A percentile compares a stretch with the other conserved stretches of the same genome.
Conservation (phyloP, 2,329 filamentous ascomycete genomes). For the Colletotrichum sp. region DNA sequence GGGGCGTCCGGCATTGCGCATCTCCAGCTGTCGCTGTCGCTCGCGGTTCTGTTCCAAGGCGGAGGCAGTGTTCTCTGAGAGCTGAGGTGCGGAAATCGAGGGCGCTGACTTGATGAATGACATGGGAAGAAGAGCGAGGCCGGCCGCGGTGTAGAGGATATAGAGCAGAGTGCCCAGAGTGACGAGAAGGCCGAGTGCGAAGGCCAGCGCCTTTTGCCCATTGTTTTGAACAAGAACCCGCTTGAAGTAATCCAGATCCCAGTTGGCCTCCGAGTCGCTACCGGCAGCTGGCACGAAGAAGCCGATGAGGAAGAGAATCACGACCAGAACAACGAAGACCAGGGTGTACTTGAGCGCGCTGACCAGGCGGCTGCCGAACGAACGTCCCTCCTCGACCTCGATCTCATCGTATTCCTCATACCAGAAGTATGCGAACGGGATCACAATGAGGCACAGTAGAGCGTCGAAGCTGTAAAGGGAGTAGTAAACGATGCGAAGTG, state of each 20-base stretch:
- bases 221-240: conserved; percentile 83
- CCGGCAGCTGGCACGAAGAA: conserved; percentile 90
- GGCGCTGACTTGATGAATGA: conserved; percentile 92
- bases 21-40: conserved; percentile 88
- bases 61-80: conserved; percentile 77
- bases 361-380: conserved; percentile 73
- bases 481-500: conserved; percentile 91
- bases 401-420: conserved; percentile 97
- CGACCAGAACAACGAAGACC: conserved; percentile 79
- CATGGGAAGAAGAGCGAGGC: conserved; percentile 86
- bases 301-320: conserved; percentile 86
- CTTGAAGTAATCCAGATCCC: conserved; percentile 92
- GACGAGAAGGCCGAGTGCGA: conserved; percentile 86
- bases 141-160: conserved; percentile 85
- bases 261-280: conserved; percentile 66
- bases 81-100: conserved; percentile 79
- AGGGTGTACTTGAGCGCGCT: conserved; percentile 91
- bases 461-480: conserved; percentile 90
- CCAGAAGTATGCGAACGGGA: conserved; percentile 98
- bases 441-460: conserved; percentile 83
- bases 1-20: conserved; percentile 78
- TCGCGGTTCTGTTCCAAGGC: conserved; percentile 89
- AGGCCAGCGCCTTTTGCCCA: conserved; percentile 90
- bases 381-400: conserved; percentile 79
- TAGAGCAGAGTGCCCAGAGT: conserved; percentile 88